A percentile compares a stretch with the other conserved stretches of the same genome.
phyloP scores from a whole-genome alignment of 75 land plant genomes.

The Azolla pinnata region DNA sequence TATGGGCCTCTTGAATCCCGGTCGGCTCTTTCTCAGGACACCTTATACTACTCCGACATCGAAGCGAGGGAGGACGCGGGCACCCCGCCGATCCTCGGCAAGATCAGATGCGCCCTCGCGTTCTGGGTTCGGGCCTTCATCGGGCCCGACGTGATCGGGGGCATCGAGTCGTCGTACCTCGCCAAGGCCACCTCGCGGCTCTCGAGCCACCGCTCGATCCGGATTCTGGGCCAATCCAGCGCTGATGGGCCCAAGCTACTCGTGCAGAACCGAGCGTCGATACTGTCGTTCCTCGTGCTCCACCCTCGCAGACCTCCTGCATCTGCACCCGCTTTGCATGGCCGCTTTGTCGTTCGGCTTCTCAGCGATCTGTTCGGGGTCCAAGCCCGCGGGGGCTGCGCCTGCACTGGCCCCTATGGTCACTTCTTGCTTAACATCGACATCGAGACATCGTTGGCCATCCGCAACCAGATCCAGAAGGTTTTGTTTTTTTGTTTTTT shows the following conservation, averaged over 20 bases:
- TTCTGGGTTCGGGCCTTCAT: constrained; percentile 78
- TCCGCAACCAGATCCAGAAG: too few relatives aligned
- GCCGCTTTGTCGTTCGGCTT: constrained; percentile 14
- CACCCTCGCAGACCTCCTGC: too few relatives aligned
- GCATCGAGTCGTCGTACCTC: constrained; percentile 20
- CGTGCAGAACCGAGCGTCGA: too few relatives aligned
- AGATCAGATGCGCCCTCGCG: constrained; percentile 46
- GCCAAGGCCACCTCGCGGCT: constrained; percentile 31
- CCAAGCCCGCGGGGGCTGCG: constrained; percentile 15
- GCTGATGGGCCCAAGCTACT: too few relatives aligned
- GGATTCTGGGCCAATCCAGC: constrained; percentile 47
- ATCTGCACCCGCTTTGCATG: constrained; percentile 14
- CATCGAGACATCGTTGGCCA: too few relatives aligned
- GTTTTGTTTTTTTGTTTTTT: too few relatives aligned
- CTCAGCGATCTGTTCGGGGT: constrained; percentile 16
- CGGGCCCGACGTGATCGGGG: constrained; percentile 36
- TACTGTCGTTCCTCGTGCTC: too few relatives aligned
- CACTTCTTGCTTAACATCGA: too few relatives aligned
- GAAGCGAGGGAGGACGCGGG: constrained; percentile 68
- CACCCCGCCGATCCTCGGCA: constrained; percentile 57
- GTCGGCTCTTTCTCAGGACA: too few relatives aligned
- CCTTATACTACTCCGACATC: constrained; percentile 45
- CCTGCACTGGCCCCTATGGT: constrained; percentile 18
- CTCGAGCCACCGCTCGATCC: too few relatives aligned
- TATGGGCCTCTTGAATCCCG: too few relatives aligned